phyloP scores from a whole-genome alignment of 2,329 filamentous ascomycete species.

The Byssothecium circinans region DNA sequence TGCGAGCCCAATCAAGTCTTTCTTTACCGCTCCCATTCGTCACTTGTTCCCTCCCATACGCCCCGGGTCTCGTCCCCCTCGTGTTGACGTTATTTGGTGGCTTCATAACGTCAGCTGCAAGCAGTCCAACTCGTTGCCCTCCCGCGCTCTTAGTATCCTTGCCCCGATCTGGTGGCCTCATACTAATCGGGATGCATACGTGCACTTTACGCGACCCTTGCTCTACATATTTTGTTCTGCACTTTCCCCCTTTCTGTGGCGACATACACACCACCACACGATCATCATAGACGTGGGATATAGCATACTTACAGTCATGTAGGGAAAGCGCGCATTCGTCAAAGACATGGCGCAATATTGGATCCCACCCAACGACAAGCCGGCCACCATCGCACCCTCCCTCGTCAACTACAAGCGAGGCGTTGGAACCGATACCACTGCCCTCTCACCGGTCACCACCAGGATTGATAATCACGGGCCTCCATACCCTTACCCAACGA shows the following conservation, averaged over 20 bases:
- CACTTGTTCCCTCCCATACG: constrained; percentile 18
- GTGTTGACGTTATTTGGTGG: constrained; percentile 22
- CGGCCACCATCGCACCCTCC: constrained; percentile 76
- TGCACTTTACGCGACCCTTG: constrained; percentile 7
- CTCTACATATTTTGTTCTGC: neutral
- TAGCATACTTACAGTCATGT: constrained; percentile 25
- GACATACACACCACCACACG: constrained; percentile 1
- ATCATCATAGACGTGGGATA: constrained; percentile 1
- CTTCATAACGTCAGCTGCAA: constrained; percentile 20
- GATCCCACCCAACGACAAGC: constrained; percentile 70
- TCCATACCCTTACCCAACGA: constrained; percentile 62
- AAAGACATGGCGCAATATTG: constrained; percentile 97
- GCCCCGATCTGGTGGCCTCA: constrained; percentile 5
- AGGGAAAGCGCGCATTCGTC: constrained; percentile 94
- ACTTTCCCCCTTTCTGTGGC: neutral
- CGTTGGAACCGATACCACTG: constrained; percentile 56
- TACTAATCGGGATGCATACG: constrained; percentile 1
- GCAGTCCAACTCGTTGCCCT: constrained; percentile 18
- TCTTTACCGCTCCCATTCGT: constrained; percentile 12
- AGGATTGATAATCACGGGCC: constrained; percentile 30
- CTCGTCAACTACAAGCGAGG: constrained; percentile 62
- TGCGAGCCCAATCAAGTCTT: constrained; percentile 13
- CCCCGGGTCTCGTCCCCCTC: constrained; percentile 11
- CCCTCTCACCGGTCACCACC: constrained; percentile 38
- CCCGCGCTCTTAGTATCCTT: constrained; percentile 1